These are phyloP conservation scores for Thermomucor indicae-seudaticae DNA, from an alignment of 371 early-diverging fungal species.

Conservation along the genomic window DNA sequence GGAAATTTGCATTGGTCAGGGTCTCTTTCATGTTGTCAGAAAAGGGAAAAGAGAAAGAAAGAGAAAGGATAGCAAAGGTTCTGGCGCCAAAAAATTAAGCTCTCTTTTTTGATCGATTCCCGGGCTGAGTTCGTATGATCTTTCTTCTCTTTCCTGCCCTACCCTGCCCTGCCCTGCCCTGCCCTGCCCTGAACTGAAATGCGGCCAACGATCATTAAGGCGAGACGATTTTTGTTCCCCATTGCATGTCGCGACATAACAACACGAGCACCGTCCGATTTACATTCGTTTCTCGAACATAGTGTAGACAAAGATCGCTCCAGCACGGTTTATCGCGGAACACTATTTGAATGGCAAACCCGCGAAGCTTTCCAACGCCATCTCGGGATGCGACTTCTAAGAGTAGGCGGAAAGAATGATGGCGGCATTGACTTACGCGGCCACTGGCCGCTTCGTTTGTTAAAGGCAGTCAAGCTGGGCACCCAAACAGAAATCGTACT, in stretches of 20 bases:
- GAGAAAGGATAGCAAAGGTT: no score
- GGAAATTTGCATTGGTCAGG: slow-evolving; percentile 79
- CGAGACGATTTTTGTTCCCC: no score
- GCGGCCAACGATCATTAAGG: no score
- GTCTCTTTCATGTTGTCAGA: slow-evolving; percentile 33
- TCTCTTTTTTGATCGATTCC: no score
- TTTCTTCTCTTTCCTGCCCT: no score
- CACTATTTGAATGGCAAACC: slow-evolving; percentile 39
- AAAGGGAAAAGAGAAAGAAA: slow-evolving; percentile 1
- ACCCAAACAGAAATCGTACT: neutral
- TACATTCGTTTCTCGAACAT: neutral
- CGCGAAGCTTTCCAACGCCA: slow-evolving; percentile 14
- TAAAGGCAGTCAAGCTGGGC: neutral
- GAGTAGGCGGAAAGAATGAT: slow-evolving; percentile 38
- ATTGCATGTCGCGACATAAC: no score
- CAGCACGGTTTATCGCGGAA: slow-evolving; percentile 25
- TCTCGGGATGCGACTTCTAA: slow-evolving; percentile 32
- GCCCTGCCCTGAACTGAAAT: no score
- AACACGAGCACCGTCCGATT: neutral
- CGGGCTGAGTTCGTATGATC: no score
- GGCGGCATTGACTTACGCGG: slow-evolving; percentile 41
- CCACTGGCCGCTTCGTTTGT: slow-evolving; percentile 17
- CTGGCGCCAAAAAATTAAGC: no score
- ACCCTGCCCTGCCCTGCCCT: no score
- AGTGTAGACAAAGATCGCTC: slow-evolving; percentile 15